Evolutionary conservation across 2,329 filamentous ascomycete species (phyloP).

Genomic region (Aureobasidium vineae): DNA sequence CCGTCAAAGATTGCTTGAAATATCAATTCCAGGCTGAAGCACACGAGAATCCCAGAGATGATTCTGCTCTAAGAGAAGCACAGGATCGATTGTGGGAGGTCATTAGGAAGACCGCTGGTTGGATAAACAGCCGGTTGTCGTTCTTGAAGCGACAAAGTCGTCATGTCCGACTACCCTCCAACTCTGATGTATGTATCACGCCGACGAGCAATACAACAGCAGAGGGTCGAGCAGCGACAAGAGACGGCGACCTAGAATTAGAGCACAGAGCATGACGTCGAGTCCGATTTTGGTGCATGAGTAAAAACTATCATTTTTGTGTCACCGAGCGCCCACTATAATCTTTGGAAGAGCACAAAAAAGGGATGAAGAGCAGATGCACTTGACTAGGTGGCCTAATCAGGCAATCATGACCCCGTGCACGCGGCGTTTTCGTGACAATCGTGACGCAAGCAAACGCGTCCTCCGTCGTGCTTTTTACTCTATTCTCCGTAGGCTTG

Average conservation of each 20-base stretch:
- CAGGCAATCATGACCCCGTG: constrained; percentile 15
- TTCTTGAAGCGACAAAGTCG: constrained; percentile 13
- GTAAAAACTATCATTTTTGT: background rate
- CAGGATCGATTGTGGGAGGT: constrained; percentile 65
- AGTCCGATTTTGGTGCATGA: background rate
- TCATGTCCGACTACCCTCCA: constrained; percentile 19
- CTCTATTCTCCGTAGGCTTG: background rate
- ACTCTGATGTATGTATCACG: background rate
- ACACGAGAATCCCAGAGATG: constrained; percentile 68
- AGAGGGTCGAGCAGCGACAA: constrained; percentile 15
- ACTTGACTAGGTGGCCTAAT: background rate
- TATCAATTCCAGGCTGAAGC: constrained; percentile 97
- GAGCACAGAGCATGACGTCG: constrained; percentile 39
- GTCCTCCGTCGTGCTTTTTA: background rate
- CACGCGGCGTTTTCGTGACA: constrained; percentile 18
- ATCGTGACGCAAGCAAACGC: constrained; percentile 14
- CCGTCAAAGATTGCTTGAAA: constrained; percentile 94
- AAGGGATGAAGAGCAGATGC: too few species aligned
- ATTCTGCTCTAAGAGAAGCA: constrained; percentile 53
- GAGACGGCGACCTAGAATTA: constrained; percentile 35
- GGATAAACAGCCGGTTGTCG: constrained; percentile 31
- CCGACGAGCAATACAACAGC: background rate
- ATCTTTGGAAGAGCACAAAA: background rate
- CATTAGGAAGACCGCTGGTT: constrained; percentile 34
- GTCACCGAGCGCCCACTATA: background rate